Percentiles rank a stretch among this genome's conserved stretches.
Conservation (phyloP, 2,329 filamentous ascomycete genomes). For the Diaporthe amygdali region DNA sequence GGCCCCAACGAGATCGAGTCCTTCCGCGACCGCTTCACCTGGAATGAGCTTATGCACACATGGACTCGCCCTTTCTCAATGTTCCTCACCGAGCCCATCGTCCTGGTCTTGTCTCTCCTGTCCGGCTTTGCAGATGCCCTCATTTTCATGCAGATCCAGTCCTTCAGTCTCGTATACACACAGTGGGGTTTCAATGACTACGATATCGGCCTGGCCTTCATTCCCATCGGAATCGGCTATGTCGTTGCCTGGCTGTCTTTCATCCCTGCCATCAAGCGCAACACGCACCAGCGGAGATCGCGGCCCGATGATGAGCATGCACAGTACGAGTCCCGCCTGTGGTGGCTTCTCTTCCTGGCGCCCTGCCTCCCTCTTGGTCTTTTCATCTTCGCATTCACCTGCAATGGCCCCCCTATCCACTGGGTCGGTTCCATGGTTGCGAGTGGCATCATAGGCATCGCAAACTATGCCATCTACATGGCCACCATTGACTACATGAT, state of each 20-base stretch:
- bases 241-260: constrained; percentile 65
- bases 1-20: constrained; percentile 75
- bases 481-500: constrained; percentile 81
- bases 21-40: constrained; percentile 63
- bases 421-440: constrained; percentile 75
- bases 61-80: constrained; percentile 73
- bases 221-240: constrained; percentile 72
- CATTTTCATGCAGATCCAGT: constrained; percentile 80
- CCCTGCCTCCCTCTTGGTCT: constrained; percentile 70
- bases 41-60: constrained; percentile 59
- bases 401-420: constrained; percentile 64
- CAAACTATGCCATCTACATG: constrained; percentile 73
- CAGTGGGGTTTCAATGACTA: constrained; percentile 69
- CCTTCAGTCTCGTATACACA: constrained; percentile 69
- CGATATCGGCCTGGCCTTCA: constrained; percentile 64
- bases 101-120: constrained; percentile 71
- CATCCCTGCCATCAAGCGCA: constrained; percentile 60
- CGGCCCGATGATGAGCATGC: constrained; percentile 61
- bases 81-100: constrained; percentile 78
- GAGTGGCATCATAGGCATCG: constrained; percentile 70
- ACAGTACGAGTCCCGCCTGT: constrained; percentile 72
- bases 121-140: constrained; percentile 76
- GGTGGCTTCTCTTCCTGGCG: constrained; percentile 67
- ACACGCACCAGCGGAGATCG: constrained; percentile 54
- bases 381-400: constrained; percentile 73